Base-by-base conservation (phyloP, 148 eudicot species). In the Polygonum maritimum region DNA sequence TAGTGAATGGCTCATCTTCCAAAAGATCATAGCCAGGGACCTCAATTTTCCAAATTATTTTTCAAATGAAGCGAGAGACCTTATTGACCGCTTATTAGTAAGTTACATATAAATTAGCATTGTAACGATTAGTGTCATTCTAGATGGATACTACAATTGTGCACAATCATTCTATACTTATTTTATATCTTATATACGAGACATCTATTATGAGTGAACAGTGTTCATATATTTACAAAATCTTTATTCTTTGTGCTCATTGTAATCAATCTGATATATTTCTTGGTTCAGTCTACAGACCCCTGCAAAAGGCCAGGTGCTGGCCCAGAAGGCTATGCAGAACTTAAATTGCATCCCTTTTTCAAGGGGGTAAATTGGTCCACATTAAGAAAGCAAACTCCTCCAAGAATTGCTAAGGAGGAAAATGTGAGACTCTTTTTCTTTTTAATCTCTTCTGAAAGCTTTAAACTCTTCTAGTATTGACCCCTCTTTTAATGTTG, bases 1-100 rank as follows among this genome's bases (percentile, higher is more conserved):
- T 33, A 95, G 98, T 74, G 99, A 95, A 79, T 95, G 99, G 99
- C 92, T 95, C 22, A 92, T 95, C 79, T 95, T 95, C 76, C 99
- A 95, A 83, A 87, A 89, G 83, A 95, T 95, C 74, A 87, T 91
- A 75, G 97, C 99, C 38, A 83, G 99, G 82, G 98, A 95, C 80
- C 78, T 95, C 77, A 88, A 87, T 79, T 91, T 92, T 84, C 99
- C 99, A 19, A 84, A 86, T 67, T 86, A 88, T 80, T 92, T 95
- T 84, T 92, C 99, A 12, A 85, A 85, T 26, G 92, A 85, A 82
- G 94, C 99, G 41, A 87, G 84, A 77, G 98, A 95, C 84, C 88
- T 95, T 57, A 92, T 92, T 69, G 98, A 95, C 77, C 89, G 83
- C 51, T 79, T 95, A 77, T 76, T 95, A 97, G 99, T 95, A 86